These are phyloP conservation scores for Xanthoceras sorbifolium DNA, from an alignment of 345 rosid genomes.

Conservation along the genomic window DNA sequence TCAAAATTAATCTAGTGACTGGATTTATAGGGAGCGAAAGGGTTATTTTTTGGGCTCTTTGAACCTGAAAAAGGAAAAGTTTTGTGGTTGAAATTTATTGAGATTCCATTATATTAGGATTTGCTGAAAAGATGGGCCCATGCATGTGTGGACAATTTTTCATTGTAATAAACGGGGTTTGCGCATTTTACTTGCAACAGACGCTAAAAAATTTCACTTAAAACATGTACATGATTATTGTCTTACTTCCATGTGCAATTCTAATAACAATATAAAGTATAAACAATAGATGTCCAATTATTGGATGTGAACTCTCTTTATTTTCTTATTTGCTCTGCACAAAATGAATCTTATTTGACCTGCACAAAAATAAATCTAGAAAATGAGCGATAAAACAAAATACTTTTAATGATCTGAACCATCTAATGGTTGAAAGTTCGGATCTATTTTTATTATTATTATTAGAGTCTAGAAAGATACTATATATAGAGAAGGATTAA, in stretches of 20 bases:
- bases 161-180: not conserved
- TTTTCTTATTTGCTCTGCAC: too few species aligned
- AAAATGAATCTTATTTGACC: too few species aligned
- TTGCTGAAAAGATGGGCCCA: constrained; percentile 3
- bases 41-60: not conserved
- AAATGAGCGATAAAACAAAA: too few species aligned
- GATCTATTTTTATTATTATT: too few species aligned
- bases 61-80: not conserved
- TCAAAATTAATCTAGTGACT: not conserved
- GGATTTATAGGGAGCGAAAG: not conserved
- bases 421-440: too few species aligned
- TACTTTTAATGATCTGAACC: too few species aligned
- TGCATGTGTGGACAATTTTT: not conserved
- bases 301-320: not conserved
- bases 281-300: too few species aligned
- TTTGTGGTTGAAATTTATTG: constrained; percentile 1
- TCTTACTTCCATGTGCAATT: not conserved
- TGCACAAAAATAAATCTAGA: too few species aligned
- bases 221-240: not conserved
- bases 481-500: too few species aligned
- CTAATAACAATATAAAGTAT: not conserved
- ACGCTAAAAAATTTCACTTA: not conserved
- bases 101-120: not conserved
- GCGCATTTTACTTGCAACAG: not conserved
- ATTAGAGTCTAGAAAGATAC: too few species aligned